These are phyloP conservation scores for Holtermannia corniformis DNA, from an alignment of 768 basidiomycete species.

Conservation along the genomic window DNA sequence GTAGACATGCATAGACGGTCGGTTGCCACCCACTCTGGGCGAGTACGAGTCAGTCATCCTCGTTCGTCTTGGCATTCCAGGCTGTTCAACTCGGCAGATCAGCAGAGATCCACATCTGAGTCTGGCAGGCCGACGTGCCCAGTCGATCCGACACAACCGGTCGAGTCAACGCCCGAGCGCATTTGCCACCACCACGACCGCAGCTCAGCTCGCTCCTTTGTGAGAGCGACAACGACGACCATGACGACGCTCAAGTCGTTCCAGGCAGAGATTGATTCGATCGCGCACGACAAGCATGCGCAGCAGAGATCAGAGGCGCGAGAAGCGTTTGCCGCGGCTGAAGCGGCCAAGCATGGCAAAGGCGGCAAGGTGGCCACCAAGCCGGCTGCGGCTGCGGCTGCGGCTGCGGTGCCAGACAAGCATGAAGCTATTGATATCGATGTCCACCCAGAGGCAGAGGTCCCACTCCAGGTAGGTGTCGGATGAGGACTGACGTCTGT, in stretches of 20 bases:
- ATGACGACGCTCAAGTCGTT: conserved; percentile 38
- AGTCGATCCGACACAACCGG: no score
- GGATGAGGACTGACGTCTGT: not conserved
- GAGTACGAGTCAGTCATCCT: not conserved
- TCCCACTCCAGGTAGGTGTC: conserved; percentile 20
- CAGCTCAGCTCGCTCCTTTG: no score
- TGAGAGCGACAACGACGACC: not conserved
- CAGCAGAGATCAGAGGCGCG: conserved; percentile 19
- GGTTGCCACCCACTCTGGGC: not conserved
- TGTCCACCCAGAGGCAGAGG: conserved; percentile 8
- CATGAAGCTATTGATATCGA: not conserved
- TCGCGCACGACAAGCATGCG: conserved; percentile 19
- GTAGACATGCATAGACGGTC: not conserved
- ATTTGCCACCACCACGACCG: no score
- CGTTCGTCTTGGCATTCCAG: not conserved
- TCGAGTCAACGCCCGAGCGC: not conserved
- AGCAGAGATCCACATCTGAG: not conserved
- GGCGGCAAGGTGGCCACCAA: conserved; percentile 14
- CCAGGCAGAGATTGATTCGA: conserved; percentile 37
- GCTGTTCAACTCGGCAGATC: not conserved
- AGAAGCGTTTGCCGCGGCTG: conserved; percentile 24
- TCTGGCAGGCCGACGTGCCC: no score
- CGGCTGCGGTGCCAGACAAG: not conserved
- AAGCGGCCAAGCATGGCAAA: conserved; percentile 32
- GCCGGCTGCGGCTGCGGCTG: not conserved